Base-by-base conservation (phyloP, 2,329 filamentous ascomycete species). In the Aspergillus vadensis region DNA sequence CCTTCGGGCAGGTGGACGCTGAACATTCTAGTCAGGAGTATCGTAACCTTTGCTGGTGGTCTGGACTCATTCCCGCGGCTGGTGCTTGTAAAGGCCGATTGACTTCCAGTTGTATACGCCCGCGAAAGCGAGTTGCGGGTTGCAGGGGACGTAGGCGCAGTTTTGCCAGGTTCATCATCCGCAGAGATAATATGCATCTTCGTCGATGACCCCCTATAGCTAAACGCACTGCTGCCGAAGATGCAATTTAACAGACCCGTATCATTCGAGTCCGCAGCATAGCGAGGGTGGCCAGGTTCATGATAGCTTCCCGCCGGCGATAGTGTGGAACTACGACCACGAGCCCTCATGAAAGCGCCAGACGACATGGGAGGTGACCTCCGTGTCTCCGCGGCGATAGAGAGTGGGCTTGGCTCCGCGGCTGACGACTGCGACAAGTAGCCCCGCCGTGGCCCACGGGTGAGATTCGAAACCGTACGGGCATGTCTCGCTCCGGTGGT, bases 1-100 rank as follows among this genome's bases (percentile, higher is more conserved):
- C 77, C 76, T 39, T 84, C 82, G 2, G 82, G 79, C 2, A 85
- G 71, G 53, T 81, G 80, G 58, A 86, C 82, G n/a, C 83, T 82
- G 69, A 87, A 87, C 75, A 85, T 82, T 58, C 84, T 79, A 5
- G 84, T 86, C 57, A 86, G 79, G 53, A 86, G 77, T 25, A 87
- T 79, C 19, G 83, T 85, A 2, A 81, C 77, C 74, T 81, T 76
- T 64, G 79, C 67, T 60, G 81, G 67, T 62, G 75, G 71, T 74
- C 79, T 73, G 64, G 74, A 56, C 17, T 78, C 74, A 23, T 58
- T 66, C 43, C 54, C 68, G 55, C 70, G 67, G 36, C 66, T 60
- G 52, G 63, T 39, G 43, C 65, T 59, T 51, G 67, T 64, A 41
- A 67, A 63, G 6, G 75, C 76, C 27, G 72, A 65, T 27, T 73